Conservation (phyloP, 768 basidiomycete species). For the Mycena galopus region DNA sequence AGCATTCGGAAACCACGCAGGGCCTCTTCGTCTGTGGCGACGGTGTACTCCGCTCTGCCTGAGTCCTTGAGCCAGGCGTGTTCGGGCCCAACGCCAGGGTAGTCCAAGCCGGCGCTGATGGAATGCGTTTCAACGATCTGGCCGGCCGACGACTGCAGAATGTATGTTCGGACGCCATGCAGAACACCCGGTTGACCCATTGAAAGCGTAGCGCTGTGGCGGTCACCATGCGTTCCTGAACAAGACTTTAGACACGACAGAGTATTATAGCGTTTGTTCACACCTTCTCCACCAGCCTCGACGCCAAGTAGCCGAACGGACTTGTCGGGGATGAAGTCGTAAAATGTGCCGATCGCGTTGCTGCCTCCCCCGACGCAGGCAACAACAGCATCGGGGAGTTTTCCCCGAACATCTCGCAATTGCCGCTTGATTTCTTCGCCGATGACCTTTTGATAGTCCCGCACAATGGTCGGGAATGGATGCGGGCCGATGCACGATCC, state of each 20-base stretch:
- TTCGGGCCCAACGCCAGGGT: conserved; percentile 98
- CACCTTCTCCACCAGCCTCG: conserved; percentile 97
- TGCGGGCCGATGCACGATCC: conserved; percentile 98
- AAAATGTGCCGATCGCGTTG: conserved; percentile 98
- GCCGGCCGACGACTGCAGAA: conserved; percentile 88
- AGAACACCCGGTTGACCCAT: conserved; percentile 94
- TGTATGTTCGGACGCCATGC: conserved; percentile 96
- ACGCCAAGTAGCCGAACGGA: conserved; percentile 91
- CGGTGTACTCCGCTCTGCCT: conserved; percentile 92
- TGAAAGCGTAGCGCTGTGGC: conserved; percentile 93
- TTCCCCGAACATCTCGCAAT: conserved; percentile 76
- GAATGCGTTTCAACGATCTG: conserved; percentile 99
- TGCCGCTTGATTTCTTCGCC: conserved; percentile 95
- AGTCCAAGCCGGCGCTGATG: conserved; percentile 95
- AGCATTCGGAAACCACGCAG: conserved; percentile 91
- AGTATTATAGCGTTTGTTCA: conserved; percentile 28
- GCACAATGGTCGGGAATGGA: conserved; percentile 98
- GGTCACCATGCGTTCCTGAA: conserved; percentile 83
- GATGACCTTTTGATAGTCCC: conserved; percentile 97
- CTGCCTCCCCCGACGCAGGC: conserved; percentile 98
- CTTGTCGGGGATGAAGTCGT: conserved; percentile 94
- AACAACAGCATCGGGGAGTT: conserved; percentile 93
- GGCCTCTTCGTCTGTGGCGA: conserved; percentile 94
- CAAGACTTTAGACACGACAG: not conserved
- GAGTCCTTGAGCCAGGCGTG: conserved; percentile 98